phyloP scores from a whole-genome alignment of 345 rosid species.

The Isatis tinctoria region DNA sequence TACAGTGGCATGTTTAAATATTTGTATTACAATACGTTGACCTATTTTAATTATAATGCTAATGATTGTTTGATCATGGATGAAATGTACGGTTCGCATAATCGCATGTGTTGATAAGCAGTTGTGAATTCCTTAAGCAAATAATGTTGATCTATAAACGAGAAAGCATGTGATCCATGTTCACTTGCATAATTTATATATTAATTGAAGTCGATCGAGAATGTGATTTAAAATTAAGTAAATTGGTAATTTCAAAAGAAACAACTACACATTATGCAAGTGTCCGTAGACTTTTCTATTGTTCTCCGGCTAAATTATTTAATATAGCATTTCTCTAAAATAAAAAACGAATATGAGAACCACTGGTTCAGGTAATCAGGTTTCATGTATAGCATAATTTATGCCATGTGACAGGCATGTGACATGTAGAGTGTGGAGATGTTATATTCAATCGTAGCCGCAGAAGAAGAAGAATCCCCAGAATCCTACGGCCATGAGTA shows the following conservation, averaged over 20 bases:
- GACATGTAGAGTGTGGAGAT: conserved; percentile 8
- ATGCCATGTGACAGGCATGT: conserved; percentile 26
- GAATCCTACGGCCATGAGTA: conserved; percentile 24
- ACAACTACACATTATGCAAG: neutral
- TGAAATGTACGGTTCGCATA: conserved; percentile 35
- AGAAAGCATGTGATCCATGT: conserved; percentile 31
- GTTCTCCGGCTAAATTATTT: neutral
- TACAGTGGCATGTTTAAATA: neutral
- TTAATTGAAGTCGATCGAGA: neutral
- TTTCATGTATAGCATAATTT: conserved; percentile 17
- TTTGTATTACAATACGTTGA: conserved; percentile 7
- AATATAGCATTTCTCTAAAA: neutral
- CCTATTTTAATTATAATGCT: neutral
- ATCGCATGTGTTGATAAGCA: conserved; percentile 27
- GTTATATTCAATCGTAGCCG: neutral
- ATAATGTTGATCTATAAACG: conserved; percentile 1
- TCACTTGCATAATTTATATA: conserved; percentile 1
- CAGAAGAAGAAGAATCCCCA: neutral
- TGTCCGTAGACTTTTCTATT: conserved; percentile 3
- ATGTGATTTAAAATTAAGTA: neutral
- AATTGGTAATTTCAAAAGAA: neutral
- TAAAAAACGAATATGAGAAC: neutral
- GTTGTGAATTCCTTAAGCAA: conserved; percentile 24
- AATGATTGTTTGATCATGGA: conserved; percentile 22
- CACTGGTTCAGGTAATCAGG: neutral